Evolutionary conservation across 2,329 filamentous ascomycete species (phyloP).

Genomic region (Apiospora aurea): DNA sequence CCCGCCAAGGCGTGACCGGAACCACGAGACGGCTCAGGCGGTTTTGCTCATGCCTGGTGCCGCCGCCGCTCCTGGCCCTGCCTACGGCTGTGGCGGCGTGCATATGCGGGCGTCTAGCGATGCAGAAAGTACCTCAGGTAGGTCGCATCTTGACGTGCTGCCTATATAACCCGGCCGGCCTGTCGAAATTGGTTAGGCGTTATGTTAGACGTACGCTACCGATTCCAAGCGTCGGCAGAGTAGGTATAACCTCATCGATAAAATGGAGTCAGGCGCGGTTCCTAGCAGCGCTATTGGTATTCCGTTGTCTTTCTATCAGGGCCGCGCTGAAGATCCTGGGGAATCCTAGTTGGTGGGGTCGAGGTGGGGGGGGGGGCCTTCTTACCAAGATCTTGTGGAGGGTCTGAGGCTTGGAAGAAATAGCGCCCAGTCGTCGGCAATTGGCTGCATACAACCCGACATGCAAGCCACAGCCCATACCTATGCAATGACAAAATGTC

Average conservation of each 20-base stretch:
- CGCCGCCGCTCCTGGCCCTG: not conserved
- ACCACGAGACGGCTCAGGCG: not conserved
- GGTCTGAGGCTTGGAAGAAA: constrained; percentile 3
- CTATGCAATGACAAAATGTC: not conserved
- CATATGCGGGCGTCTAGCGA: not conserved
- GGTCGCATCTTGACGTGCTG: not conserved
- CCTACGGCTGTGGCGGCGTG: not conserved
- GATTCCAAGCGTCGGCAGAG: not conserved
- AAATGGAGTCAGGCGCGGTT: too few relatives aligned
- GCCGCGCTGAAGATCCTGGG: constrained; percentile 8
- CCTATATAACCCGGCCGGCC: not conserved
- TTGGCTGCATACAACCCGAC: not conserved
- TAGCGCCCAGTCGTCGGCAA: constrained; percentile 12
- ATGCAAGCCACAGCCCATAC: not conserved
- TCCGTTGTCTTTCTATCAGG: not conserved
- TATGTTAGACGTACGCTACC: not conserved
- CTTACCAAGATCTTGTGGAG: constrained; percentile 3
- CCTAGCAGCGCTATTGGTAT: too few relatives aligned
- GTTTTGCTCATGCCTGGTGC: not conserved
- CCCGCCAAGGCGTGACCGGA: not conserved
- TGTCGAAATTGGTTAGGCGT: not conserved
- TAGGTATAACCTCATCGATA: not conserved
- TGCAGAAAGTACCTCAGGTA: not conserved
- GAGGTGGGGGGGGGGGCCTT: not conserved
- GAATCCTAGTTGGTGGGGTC: constrained; percentile 14